A percentile compares a stretch with the other conserved stretches of the same genome.
phyloP scores from a whole-genome alignment of 169 alveolate species.

The Babesia ovis region DNA sequence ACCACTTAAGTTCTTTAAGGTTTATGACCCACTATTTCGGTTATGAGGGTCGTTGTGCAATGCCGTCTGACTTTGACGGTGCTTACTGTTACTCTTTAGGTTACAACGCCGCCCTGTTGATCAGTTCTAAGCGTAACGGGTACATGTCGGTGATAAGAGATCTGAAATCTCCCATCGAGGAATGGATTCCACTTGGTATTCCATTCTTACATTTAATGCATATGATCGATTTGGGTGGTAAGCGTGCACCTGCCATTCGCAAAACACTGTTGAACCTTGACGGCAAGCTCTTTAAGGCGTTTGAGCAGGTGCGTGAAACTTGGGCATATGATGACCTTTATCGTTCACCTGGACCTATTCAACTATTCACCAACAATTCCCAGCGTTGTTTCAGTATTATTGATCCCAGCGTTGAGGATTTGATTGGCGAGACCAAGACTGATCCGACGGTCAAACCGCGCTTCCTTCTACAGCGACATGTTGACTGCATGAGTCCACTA shows the following conservation, averaged over 20 bases:
- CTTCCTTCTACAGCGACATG: constrained; percentile 25
- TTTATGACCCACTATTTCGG: constrained; percentile 93
- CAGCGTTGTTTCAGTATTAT: constrained; percentile 67
- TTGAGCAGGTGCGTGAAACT: constrained; percentile 86
- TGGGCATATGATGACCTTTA: constrained; percentile 93
- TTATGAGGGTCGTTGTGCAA: constrained; percentile 98
- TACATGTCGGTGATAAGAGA: constrained; percentile 90
- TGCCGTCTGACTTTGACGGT: constrained; percentile 95
- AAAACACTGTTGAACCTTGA: constrained; percentile 92
- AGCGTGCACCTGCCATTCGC: constrained; percentile 83
- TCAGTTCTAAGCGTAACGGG: constrained; percentile 89
- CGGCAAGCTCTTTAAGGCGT: constrained; percentile 88
- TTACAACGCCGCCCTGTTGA: constrained; percentile 90
- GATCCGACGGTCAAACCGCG: not conserved
- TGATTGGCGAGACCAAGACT: constrained; percentile 35
- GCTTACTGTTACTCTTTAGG: constrained; percentile 98
- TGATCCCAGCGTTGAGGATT: constrained; percentile 47
- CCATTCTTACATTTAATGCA: constrained; percentile 84
- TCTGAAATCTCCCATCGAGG: constrained; percentile 80
- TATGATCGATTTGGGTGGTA: constrained; percentile 68
- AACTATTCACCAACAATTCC: constrained; percentile 81
- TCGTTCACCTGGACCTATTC: constrained; percentile 96
- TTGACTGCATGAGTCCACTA: constrained; percentile 49
- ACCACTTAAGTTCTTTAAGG: constrained; percentile 70
- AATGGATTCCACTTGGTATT: constrained; percentile 90